Conservation (phyloP, 108 stramenopile species). For the Conticribra guillardii region DNA sequence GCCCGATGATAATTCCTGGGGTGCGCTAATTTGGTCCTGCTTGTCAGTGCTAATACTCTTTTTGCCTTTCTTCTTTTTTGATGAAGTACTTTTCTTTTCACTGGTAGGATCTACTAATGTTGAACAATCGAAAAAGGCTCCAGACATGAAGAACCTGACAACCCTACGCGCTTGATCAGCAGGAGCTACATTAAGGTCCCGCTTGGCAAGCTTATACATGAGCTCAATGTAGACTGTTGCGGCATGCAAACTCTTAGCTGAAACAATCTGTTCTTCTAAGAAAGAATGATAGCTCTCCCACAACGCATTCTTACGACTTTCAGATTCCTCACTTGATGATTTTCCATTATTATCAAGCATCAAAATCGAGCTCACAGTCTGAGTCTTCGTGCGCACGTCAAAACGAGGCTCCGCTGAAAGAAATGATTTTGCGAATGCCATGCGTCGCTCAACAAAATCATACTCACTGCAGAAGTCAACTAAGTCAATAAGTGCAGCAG, state of each 20-base stretch:
- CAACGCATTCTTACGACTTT: constrained; percentile 12
- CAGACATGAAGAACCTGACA: constrained; percentile 67
- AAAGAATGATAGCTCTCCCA: constrained; percentile 49
- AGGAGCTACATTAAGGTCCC: constrained; percentile 30
- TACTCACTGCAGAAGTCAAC: constrained; percentile 25
- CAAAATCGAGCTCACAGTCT: constrained; percentile 53
- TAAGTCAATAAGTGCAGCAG: constrained; percentile 19
- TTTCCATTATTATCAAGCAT: constrained; percentile 26
- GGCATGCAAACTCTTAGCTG: constrained; percentile 39
- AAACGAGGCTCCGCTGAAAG: constrained; percentile 66
- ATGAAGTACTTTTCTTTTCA: constrained; percentile 15
- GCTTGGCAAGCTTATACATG: constrained; percentile 46
- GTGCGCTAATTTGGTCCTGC: constrained; percentile 1
- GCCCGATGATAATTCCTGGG: constrained; percentile 36
- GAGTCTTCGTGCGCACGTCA: constrained; percentile 75
- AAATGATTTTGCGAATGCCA: constrained; percentile 63
- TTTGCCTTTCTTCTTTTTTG: constrained; percentile 57
- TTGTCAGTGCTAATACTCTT: constrained; percentile 29
- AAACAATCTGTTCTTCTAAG: constrained; percentile 39
- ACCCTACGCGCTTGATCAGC: constrained; percentile 45
- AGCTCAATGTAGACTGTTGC: constrained; percentile 38
- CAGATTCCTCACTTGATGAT: constrained; percentile 25
- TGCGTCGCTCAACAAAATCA: constrained; percentile 38
- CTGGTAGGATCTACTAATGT: background rate
- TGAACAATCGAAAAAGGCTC: constrained; percentile 79